Percentiles rank a stretch among this genome's conserved stretches.
phyloP scores from a whole-genome alignment of 257 asterid species.

The Solanum virginianum region DNA sequence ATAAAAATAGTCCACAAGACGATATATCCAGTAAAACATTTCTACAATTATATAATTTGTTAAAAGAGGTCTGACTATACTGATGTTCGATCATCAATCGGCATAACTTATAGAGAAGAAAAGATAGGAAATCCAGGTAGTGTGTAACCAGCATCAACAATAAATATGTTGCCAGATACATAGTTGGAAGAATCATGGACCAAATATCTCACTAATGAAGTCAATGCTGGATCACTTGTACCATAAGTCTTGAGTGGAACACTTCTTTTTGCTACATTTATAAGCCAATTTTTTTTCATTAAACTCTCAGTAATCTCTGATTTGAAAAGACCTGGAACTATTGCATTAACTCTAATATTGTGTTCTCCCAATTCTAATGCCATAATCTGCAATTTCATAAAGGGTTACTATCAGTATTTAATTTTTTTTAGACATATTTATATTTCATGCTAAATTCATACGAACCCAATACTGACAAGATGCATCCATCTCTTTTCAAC shows the following conservation, averaged over 20 bases:
- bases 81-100: neutral
- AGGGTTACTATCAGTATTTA: neutral
- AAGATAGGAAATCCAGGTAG: constrained; percentile 47
- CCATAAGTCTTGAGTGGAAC: constrained; percentile 46
- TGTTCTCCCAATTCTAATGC: constrained; percentile 57
- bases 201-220: constrained; percentile 46
- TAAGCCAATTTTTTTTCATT: constrained; percentile 42
- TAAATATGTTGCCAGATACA: constrained; percentile 44
- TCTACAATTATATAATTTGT: neutral
- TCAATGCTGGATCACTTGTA: constrained; percentile 54
- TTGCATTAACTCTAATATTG: constrained; percentile 62
- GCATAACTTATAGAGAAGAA: constrained; percentile 43
- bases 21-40: too few species aligned
- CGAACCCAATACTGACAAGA: too few species aligned
- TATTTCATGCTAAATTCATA: too few species aligned
- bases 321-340: constrained; percentile 58
- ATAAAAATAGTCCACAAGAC: too few species aligned
- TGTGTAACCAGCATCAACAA: constrained; percentile 57
- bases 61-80: neutral
- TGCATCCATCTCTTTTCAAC: too few species aligned
- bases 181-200: constrained; percentile 53
- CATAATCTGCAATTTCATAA: constrained; percentile 35
- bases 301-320: constrained; percentile 62
- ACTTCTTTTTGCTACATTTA: constrained; percentile 24
- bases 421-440: too few species aligned